Conservation (phyloP, 768 basidiomycete genomes). For the Dictyophora rubrovolvata region DNA sequence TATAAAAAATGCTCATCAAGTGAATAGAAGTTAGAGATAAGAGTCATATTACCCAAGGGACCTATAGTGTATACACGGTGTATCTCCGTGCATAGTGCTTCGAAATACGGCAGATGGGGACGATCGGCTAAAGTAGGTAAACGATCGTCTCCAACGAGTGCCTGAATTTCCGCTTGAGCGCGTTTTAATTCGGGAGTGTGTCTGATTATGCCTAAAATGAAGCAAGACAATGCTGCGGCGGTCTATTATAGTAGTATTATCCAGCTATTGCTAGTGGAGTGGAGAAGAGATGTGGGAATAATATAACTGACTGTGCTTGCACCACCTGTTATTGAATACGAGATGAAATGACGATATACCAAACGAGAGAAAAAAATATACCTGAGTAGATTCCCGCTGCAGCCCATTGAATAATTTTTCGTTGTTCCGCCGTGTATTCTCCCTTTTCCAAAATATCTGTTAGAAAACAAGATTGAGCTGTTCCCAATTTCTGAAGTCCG, state of each 20-base stretch:
- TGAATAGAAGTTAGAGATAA: not conserved
- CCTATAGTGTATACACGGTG: not conserved
- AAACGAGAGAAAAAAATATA: not conserved
- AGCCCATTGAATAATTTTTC: not conserved
- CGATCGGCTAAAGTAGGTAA: slow-evolving; percentile 20
- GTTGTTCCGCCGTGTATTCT: not conserved
- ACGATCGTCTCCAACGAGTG: slow-evolving; percentile 18
- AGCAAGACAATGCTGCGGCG: slow-evolving; percentile 3
- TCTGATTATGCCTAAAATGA: slow-evolving; percentile 22
- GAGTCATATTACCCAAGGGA: not conserved
- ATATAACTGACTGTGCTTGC: not conserved
- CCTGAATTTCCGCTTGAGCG: slow-evolving; percentile 24
- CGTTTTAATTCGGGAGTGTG: slow-evolving; percentile 22
- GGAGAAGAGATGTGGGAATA: too few species aligned
- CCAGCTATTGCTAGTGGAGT: not conserved
- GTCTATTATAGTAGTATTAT: slow-evolving; percentile 1
- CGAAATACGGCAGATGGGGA: slow-evolving; percentile 19
- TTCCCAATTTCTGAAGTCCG: not conserved
- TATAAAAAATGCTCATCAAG: slow-evolving; percentile 9
- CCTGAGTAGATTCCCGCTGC: not conserved
- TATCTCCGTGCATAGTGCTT: slow-evolving; percentile 17
- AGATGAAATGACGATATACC: not conserved
- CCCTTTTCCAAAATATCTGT: not conserved
- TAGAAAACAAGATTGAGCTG: not conserved
- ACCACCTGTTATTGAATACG: not conserved